Base-by-base conservation (phyloP, 75 land plant genomes). In the Larix kaempferi region DNA sequence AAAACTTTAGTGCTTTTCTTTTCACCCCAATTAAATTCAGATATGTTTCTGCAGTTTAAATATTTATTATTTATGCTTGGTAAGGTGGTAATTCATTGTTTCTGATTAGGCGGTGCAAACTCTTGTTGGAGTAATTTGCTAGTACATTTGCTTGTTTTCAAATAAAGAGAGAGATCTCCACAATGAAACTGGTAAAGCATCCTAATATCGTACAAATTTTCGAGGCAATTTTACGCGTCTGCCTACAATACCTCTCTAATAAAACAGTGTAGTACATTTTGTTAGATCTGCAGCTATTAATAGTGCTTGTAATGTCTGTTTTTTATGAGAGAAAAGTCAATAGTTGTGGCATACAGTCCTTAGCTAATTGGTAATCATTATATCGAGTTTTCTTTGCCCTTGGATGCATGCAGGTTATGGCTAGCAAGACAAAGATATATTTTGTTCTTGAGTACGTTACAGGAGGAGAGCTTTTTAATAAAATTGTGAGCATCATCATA, bases 401-500 rank as follows among this genome's bases (percentile, higher is more conserved):
- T 63, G 26, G 5, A 29, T 33, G 21, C 21, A 29, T 73, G 72
- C 64, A 83, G 85, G 85, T 80, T 59, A 75, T 80, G 78, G 82
- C 82, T 15, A 81, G 83, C 73, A 81, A 77, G 62, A 80, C 83
- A 63, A 81, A 81, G 41, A 78, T 81, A 8, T 81, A 81, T 57
- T 69, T 81, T 39, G 83, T 81, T 35, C 80, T 81, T 35, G 83
- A 81, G 83, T 81, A 59, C 60, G 82, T 80, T 37, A 26, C 77
- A 14, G 82, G 82, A 11, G 80, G 82, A 52, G 82, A 80, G 64
- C 78, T 80, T 25, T 80, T 80, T 75, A 78, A 74, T 63, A 59
- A 76, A 76, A 80, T 80, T 76, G 82, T 80, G 76, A 75, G 82
- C 49, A 54, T 10, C 58, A 64, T 80, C 25, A 29, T 65, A 2